Percentiles rank a stretch among this genome's conserved stretches.
Conservation (phyloP, 1,284 basidiomycete genomes). For the Cutaneotrichosporon sp. region DNA sequence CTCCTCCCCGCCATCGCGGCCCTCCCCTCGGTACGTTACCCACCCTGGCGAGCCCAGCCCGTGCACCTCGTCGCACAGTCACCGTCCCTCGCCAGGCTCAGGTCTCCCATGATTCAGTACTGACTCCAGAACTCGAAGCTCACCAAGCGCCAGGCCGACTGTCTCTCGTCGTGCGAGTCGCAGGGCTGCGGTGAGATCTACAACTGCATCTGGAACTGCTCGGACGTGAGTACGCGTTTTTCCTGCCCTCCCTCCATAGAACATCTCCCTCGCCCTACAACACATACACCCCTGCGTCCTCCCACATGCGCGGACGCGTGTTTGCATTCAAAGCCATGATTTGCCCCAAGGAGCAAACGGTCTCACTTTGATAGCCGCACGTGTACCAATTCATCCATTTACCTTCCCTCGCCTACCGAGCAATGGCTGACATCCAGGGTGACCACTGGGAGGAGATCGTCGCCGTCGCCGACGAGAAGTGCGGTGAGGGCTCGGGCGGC, state of each 20-base stretch:
- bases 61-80: background rate
- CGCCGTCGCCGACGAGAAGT: background rate
- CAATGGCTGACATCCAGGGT: slow-evolving; percentile 13
- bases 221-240: slow-evolving; percentile 21
- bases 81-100: background rate
- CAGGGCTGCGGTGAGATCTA: slow-evolving; percentile 17
- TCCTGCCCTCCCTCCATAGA: background rate
- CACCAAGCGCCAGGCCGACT: slow-evolving; percentile 18
- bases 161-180: slow-evolving; percentile 23
- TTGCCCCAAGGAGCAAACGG: too few relatives aligned
- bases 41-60: background rate
- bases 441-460: slow-evolving; percentile 14
- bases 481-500: slow-evolving; percentile 6
- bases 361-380: too few relatives aligned
- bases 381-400: background rate
- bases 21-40: background rate
- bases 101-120: background rate
- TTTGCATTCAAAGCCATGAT: too few relatives aligned
- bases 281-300: background rate
- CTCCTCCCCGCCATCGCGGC: slow-evolving; percentile 14
- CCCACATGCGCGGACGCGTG: too few relatives aligned
- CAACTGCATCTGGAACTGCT: slow-evolving; percentile 22
- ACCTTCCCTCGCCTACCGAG: background rate
- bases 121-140: slow-evolving; percentile 7
- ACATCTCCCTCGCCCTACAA: background rate